Evolutionary conservation across 2,329 filamentous ascomycete genomes (phyloP), one percentile per base, ranked within the genome.

Genomic region (Furcasterigmium sp.): DNA sequence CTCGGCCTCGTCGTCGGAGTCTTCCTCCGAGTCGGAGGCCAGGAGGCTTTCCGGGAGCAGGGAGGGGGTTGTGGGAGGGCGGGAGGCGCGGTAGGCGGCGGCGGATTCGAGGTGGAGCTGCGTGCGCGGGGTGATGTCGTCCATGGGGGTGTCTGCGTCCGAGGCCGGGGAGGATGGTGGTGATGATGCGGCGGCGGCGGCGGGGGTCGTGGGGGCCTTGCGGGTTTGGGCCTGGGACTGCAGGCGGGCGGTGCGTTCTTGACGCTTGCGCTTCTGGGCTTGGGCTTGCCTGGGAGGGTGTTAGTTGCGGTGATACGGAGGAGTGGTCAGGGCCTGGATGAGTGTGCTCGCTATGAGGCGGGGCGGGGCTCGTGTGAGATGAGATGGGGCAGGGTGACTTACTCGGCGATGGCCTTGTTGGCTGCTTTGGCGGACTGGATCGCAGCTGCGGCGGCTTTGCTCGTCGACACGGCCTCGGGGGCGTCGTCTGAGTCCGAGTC

Each of bases 381-480:
- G 36, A 38, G 36, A 38, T 3, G 36, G 19, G 6, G 19, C 8
- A 13, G 30, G n/a, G n/a, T n/a, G n/a, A n/a, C 74, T 49, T 59
- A 80, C 77, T 73, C 64, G 51, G 74, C 69, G 7, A 69, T 71
- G 18, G 71, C 74, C 46, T 73, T 72, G 45, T 70, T 65, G 29
- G 69, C 68, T 13, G 65, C 68, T 46, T 73, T 65, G 1, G 67
- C 64, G 3, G 69, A 67, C 51, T 72, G 66, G 46, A 69, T 67
- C 18, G 67, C 62, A 46, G 72, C 63, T 13, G 63, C 66, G 2
- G 73, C 75, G 3, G 69, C 73, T 38, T 66, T 65, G 11, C 62
- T 58, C 2, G 75, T 75, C 1, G 77, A 80, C n/a, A 81, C 69
- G 3, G 73, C 76, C 57, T 81, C 78, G 8, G 77, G 77, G 0